Conservation (phyloP, 371 early-diverging fungal genomes). For the Phascolomyces articulosus region DNA sequence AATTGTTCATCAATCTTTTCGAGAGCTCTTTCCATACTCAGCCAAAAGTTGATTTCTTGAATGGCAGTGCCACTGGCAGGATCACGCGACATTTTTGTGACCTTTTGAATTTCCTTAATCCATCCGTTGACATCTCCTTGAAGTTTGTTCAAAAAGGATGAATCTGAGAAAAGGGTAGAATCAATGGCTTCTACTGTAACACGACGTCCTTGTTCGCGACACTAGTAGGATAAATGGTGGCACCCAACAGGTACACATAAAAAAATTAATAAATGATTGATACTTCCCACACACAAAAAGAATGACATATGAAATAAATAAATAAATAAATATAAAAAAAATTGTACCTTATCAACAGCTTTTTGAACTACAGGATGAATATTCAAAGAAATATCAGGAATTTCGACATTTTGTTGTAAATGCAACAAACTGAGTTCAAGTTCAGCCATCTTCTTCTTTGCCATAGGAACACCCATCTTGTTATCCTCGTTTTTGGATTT, state of each 20-base stretch:
- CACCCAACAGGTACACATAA: too few species aligned
- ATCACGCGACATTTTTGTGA: slow-evolving; percentile 94
- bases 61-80: slow-evolving; percentile 91
- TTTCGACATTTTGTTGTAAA: slow-evolving; percentile 97
- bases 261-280: background rate
- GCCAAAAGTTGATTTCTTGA: slow-evolving; percentile 99
- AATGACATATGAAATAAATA: background rate
- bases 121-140: slow-evolving; percentile 97
- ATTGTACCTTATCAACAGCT: slow-evolving; percentile 78
- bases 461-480: slow-evolving; percentile 90
- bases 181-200: slow-evolving; percentile 80
- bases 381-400: slow-evolving; percentile 89
- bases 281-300: background rate
- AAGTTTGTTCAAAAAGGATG: slow-evolving; percentile 89
- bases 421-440: slow-evolving; percentile 93
- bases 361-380: slow-evolving; percentile 86
- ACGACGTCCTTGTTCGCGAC: slow-evolving; percentile 65
- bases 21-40: slow-evolving; percentile 93
- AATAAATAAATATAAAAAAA: too few species aligned
- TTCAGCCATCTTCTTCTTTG: slow-evolving; percentile 98
- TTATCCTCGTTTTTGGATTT: slow-evolving; percentile 77
- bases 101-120: slow-evolving; percentile 99
- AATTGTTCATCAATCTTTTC: slow-evolving; percentile 94
- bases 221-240: too few species aligned
- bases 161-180: slow-evolving; percentile 70